Base-by-base conservation (phyloP, 2,329 filamentous ascomycete genomes). In the Conoideocrella luteorostrata region DNA sequence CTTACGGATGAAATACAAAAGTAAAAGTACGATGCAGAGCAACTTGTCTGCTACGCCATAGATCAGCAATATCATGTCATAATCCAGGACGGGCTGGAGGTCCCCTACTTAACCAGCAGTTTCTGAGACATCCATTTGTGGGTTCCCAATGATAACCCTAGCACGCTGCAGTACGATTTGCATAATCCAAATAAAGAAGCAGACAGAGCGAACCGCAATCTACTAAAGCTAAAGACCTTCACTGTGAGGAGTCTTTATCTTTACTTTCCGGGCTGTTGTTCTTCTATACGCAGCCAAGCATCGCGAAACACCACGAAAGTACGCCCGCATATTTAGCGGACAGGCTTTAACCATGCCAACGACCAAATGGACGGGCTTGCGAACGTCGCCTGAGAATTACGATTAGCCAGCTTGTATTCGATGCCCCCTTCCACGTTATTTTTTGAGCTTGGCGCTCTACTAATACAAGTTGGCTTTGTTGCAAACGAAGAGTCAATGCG, bases 41-140 rank as follows among this genome's bases (percentile, higher is more conserved):
- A 26, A n/a, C 42, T 44, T 10, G 35, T 44, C 13, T 44, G 42
- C 34, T 44, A 34, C 6, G 42, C 35, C 20, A 22, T 44, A 5
- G 35, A 39, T 26, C 42, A 44, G 23, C 6, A 32, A 23, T 44
- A 44, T 20, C 39, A 41, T 41, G 12, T 34, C 29, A 23, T 36
- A 32, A 44, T 44, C 18, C 35, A 39, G 28, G 23, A 32, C 4
- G 42, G 42, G 24, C 21, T 39, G 17, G 24, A 28, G 39, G 17
- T 28, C n/a, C 35, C 30, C n/a, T 23, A 36, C 7, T 32, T 35
- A 13, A 26, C 21, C 21, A 35, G n/a, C n/a, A n/a, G n/a, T n/a
- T n/a, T n/a, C 20, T 39, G 24, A n/a, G 24, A 39, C 4, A 22
- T 33, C 10, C 33, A 39, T 28, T 29, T 37, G 0, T 20, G 35